These are phyloP conservation scores for Eucalyptus curtisii DNA, from an alignment of 345 rosid genomes.

Conservation along the genomic window DNA sequence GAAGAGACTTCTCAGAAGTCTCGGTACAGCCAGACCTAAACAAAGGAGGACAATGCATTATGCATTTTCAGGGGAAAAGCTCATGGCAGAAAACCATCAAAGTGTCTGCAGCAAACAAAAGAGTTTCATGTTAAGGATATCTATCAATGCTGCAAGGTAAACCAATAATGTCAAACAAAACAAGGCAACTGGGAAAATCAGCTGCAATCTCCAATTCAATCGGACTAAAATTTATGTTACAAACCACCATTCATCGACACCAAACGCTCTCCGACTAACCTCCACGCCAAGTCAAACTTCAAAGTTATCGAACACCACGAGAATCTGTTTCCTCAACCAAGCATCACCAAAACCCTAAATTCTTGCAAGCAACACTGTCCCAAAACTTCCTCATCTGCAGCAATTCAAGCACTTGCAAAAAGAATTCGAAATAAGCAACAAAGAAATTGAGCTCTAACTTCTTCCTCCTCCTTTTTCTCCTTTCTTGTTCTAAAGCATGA, in stretches of 20 bases:
- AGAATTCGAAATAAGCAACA: not conserved
- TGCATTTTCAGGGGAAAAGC: not conserved
- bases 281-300: not conserved
- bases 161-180: not conserved
- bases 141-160: not conserved
- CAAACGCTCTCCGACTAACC: not conserved
- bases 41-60: not conserved
- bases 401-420: not conserved
- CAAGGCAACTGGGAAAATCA: not conserved
- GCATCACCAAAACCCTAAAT: not conserved
- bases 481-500: not conserved
- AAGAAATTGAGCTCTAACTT: not conserved
- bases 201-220: not conserved
- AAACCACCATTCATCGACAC: not conserved
- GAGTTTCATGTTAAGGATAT: not conserved
- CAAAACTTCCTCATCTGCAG: not conserved
- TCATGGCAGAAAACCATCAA: not conserved
- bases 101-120: not conserved
- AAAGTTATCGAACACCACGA: not conserved
- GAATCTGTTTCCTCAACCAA: not conserved
- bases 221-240: not conserved
- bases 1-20: not conserved
- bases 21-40: not conserved
- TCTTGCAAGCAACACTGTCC: not conserved
- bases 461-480: not conserved